Evolutionary conservation across 176 grass and related monocot genomes (phyloP).

Genomic region (Aegilops tauschii): DNA sequence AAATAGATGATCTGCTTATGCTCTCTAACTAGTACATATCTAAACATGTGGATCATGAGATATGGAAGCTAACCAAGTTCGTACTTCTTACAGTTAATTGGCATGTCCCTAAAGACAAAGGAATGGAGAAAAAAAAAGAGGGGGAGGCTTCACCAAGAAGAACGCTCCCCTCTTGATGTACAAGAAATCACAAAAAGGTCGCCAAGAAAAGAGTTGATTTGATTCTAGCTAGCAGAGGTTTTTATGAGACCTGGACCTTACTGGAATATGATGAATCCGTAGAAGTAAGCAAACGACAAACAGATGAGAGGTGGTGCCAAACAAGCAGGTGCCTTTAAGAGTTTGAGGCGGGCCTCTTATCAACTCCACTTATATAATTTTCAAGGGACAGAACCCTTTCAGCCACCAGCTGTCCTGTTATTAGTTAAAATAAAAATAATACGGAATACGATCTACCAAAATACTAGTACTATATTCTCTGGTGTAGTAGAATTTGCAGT

Average conservation of each 20-base stretch:
- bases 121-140: background rate
- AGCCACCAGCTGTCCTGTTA: background rate
- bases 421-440: background rate
- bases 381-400: background rate
- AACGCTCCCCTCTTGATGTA: background rate
- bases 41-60: background rate
- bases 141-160: background rate
- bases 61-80: background rate
- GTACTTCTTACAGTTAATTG: background rate
- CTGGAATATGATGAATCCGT: slow-evolving; percentile 19
- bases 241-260: slow-evolving; percentile 19
- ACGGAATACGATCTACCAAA: background rate
- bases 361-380: slow-evolving; percentile 4
- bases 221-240: background rate
- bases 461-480: background rate
- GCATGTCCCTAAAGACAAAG: background rate
- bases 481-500: background rate
- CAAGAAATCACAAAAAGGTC: background rate
- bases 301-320: background rate
- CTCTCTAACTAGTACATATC: background rate
- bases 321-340: background rate
- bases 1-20: background rate
- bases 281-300: slow-evolving; percentile 11
- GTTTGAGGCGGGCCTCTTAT: background rate
- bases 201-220: background rate